Percentiles rank a stretch among this genome's conserved stretches.
phyloP scores from a whole-genome alignment of 495 filamentous ascomycete genomes.

The Trichocladium uniseriatum region DNA sequence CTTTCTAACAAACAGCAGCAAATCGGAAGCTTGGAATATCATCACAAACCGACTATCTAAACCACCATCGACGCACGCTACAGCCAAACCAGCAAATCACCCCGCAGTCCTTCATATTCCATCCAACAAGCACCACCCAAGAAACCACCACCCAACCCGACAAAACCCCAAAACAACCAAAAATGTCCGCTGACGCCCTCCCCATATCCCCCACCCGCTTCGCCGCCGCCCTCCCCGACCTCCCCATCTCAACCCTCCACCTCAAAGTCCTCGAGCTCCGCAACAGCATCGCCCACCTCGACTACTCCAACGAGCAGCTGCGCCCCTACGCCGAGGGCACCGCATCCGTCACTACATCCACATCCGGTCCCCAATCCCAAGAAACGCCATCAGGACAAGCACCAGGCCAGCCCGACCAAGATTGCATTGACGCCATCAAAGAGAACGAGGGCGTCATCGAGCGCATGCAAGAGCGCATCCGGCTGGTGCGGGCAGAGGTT shows the following conservation, averaged over 20 bases:
- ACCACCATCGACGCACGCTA: neutral
- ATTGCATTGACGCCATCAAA: conserved; percentile 57
- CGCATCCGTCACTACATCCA: conserved; percentile 7
- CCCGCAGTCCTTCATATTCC: neutral
- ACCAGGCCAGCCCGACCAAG: conserved; percentile 40
- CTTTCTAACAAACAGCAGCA: too few species aligned
- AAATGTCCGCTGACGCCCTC: conserved; percentile 39
- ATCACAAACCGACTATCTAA: too few species aligned
- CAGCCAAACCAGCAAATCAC: neutral
- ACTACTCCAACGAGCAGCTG: conserved; percentile 67
- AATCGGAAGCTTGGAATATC: too few species aligned
- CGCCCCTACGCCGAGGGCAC: conserved; percentile 45
- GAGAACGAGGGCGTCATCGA: conserved; percentile 71
- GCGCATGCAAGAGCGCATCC: conserved; percentile 64
- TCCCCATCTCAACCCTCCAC: conserved; percentile 63
- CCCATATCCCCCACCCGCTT: conserved; percentile 57
- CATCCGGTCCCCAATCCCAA: neutral
- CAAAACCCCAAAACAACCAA: conserved; percentile 1
- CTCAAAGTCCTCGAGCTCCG: conserved; percentile 72
- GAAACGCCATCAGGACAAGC: neutral
- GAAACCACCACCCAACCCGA: neutral
- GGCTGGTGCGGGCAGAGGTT: conserved; percentile 60
- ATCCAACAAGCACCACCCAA: too few species aligned
- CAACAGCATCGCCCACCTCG: conserved; percentile 74
- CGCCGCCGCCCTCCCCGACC: conserved; percentile 61